Conservation (phyloP, 2,329 filamentous ascomycete genomes). For the Phoma sp. region DNA sequence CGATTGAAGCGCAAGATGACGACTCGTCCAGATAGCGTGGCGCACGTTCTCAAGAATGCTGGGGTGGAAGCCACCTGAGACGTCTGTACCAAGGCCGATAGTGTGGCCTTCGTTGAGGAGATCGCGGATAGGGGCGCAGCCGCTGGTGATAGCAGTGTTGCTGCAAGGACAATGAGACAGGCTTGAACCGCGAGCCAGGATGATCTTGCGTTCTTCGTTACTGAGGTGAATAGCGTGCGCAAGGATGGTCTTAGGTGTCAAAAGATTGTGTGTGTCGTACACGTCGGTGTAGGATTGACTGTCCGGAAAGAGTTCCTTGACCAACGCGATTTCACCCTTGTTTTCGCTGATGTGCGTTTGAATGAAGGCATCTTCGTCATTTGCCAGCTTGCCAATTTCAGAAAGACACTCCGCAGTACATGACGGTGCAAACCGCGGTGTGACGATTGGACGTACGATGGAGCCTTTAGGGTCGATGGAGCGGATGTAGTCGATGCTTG, state of each 20-base stretch:
- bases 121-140: slow-evolving; percentile 75
- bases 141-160: slow-evolving; percentile 82
- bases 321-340: slow-evolving; percentile 71
- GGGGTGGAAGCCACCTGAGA: slow-evolving; percentile 84
- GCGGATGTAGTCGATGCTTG: slow-evolving; percentile 63
- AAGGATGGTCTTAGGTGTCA: slow-evolving; percentile 76
- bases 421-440: slow-evolving; percentile 67
- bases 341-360: slow-evolving; percentile 96
- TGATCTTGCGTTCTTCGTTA: slow-evolving; percentile 67
- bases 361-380: slow-evolving; percentile 67
- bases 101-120: slow-evolving; percentile 76
- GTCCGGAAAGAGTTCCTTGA: slow-evolving; percentile 71
- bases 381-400: slow-evolving; percentile 68
- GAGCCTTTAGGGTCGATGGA: slow-evolving; percentile 67
- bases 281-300: slow-evolving; percentile 72
- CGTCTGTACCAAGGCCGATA: slow-evolving; percentile 88
- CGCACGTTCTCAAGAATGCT: slow-evolving; percentile 83
- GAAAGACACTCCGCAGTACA: slow-evolving; percentile 63
- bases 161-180: slow-evolving; percentile 87
- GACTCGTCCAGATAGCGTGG: slow-evolving; percentile 78
- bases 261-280: slow-evolving; percentile 75
- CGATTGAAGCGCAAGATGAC: slow-evolving; percentile 68
- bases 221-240: slow-evolving; percentile 84
- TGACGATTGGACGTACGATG: slow-evolving; percentile 80
- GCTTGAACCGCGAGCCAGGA: slow-evolving; percentile 67